Base-by-base conservation (phyloP, 495 filamentous ascomycete genomes). In the Hypoxylon rickii region DNA sequence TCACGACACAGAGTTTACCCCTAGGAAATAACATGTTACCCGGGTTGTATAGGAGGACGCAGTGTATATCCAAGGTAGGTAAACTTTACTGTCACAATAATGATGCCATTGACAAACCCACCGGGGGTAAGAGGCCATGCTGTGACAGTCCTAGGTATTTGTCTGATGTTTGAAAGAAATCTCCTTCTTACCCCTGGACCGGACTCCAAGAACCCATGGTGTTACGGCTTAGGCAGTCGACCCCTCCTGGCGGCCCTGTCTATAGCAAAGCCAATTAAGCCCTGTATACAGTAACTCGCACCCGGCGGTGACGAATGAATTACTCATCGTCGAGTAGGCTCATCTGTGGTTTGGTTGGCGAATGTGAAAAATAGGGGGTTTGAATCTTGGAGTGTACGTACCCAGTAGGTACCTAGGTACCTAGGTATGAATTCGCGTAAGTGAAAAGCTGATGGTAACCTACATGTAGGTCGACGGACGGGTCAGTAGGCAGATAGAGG, bases 121-220 rank as follows among this genome's bases (percentile, higher is more conserved):
- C 16, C 49, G 53, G 44, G 59, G 53, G 38, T 57, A 39, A 58
- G 34, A 33, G 57, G 48, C 57, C 44, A 56, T 34, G 29, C 7
- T 51, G 43, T 43, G 31, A 52, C 26, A 52, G 39, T 33, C 33
- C 44, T 3, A 44, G 40, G 19, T 52, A n/a, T n/a, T n/a, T n/a
- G 34, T 58, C 53, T 53, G 39, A 45, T 31, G 45, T 61, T 47
- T 55, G 34, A 34, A 51, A 61, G 24, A 63, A 50, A 21, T 56
- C 52, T 26, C 53, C 59, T 62, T 56, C 36, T 39, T 18, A 47
- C 46, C 51, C 52, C 37, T 21, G 51, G n/a, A 8, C 12, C 7
- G 7, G 40, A 41, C 43, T 26, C 58, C 17, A 32, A 22, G 44
- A 32, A 36, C 32, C 34, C 29, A 45, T 11, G 42, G 46, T 44